phyloP scores from a whole-genome alignment of 257 asterid genomes.

The Fraxinus excelsior region DNA sequence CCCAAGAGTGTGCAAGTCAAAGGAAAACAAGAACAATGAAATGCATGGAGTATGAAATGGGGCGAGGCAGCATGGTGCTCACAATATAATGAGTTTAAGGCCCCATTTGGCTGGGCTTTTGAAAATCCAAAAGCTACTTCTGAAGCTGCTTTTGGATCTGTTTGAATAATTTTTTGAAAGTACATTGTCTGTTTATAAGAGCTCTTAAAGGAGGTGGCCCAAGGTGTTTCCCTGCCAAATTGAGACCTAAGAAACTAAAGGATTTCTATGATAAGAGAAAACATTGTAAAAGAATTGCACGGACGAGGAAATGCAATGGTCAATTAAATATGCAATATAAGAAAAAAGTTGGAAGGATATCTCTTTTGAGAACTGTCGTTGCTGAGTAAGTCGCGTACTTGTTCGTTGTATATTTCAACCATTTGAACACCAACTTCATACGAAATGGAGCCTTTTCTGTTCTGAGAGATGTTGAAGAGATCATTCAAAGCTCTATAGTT shows the following conservation, averaged over 20 bases:
- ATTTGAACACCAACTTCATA: constrained; percentile 56
- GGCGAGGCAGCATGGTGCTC: not conserved
- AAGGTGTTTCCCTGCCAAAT: too few species aligned
- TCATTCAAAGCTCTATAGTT: constrained; percentile 63
- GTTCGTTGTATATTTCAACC: constrained; percentile 66
- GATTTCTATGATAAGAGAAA: constrained; percentile 25
- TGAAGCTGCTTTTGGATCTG: too few species aligned
- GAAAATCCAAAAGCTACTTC: too few species aligned
- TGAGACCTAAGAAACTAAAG: constrained; percentile 16
- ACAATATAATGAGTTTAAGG: constrained; percentile 6
- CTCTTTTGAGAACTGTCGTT: constrained; percentile 41
- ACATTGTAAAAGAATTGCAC: constrained; percentile 4
- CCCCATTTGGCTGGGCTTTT: too few species aligned
- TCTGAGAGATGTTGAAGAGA: constrained; percentile 48
- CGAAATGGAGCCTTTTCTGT: constrained; percentile 38
- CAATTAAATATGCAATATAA: not conserved
- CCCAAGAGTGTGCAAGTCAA: constrained; percentile 94
- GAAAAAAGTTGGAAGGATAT: constrained; percentile 44
- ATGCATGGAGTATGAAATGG: not conserved
- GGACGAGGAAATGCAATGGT: constrained; percentile 2
- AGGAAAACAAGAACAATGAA: constrained; percentile 37
- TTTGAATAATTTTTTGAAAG: too few species aligned
- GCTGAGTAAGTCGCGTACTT: constrained; percentile 59
- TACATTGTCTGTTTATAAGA: too few species aligned
- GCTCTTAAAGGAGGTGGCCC: too few species aligned